Conservation (phyloP, 805 yeast species). For the Barnettozyma populi region DNA sequence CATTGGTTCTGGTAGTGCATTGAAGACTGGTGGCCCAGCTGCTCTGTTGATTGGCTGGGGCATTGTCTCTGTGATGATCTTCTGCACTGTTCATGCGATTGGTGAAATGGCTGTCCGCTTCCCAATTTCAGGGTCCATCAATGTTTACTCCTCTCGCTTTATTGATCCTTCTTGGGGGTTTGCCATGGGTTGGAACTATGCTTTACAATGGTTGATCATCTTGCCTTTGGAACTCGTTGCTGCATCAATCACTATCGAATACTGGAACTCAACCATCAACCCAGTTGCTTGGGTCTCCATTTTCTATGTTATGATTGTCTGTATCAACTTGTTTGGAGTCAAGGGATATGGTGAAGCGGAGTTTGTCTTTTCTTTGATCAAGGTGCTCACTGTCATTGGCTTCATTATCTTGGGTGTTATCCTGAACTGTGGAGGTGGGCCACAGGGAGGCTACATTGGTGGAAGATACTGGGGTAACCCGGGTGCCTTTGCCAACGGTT, state of each 20-base stretch:
- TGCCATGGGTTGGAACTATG: constrained; percentile 55
- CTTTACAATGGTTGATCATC: constrained; percentile 45
- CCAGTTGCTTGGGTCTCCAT: constrained; percentile 46
- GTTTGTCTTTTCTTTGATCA: constrained; percentile 58
- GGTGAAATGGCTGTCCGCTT: constrained; percentile 61
- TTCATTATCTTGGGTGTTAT: constrained; percentile 50
- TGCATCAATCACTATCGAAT: constrained; percentile 48
- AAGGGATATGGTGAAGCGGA: constrained; percentile 51
- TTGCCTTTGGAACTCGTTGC: constrained; percentile 48
- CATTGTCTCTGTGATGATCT: constrained; percentile 45
- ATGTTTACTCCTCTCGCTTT: constrained; percentile 51
- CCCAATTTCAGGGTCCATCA: constrained; percentile 62
- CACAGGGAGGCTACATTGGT: constrained; percentile 41
- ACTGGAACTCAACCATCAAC: constrained; percentile 40
- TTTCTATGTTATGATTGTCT: constrained; percentile 40
- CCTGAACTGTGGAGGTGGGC: constrained; percentile 57
- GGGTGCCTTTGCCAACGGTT: constrained; percentile 61
- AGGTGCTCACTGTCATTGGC: constrained; percentile 61
- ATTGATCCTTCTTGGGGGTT: constrained; percentile 57
- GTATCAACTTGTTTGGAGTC: constrained; percentile 48
- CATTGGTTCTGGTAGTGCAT: constrained; percentile 63
- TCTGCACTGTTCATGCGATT: constrained; percentile 46
- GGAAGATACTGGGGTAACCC: constrained; percentile 43
- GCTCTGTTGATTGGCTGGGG: constrained; percentile 37
- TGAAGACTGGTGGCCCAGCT: constrained; percentile 61